Base-by-base conservation (phyloP, 78 protist species). In the Planoprotostelium fungivorum region DNA sequence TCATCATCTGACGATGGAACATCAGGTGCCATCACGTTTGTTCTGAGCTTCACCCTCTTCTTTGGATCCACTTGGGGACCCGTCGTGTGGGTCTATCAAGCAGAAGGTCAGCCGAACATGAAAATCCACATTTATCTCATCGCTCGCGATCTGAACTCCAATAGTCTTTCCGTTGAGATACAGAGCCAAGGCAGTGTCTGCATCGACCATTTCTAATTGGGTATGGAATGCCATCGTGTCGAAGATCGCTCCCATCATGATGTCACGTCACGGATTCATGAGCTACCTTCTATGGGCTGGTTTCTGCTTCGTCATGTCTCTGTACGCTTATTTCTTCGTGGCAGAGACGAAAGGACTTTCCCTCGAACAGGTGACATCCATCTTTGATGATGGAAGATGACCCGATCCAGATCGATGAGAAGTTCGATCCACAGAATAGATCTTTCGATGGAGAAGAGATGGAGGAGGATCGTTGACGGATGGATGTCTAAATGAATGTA, bases 151-250 rank as follows among this genome's bases (percentile, higher is more conserved):
- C n/a, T n/a, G n/a, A n/a, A n/a, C n/a, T n/a, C n/a, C n/a, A n/a
- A n/a, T n/a, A 38, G 63, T 87, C 16, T 87, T 87, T 16, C 51
- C 51, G 29, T 73, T 87, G 89, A 87, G 89, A 87, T 34, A 87
- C 63, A 83, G 89, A 73, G 89, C 89, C 31, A 87, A 87, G 35
- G 89, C 86, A 29, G 86, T 87, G 51, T 83, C 86, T 87, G 35
- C 63, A 36, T 73, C 89, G 35, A 73, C 51, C 35, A 84, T 83
- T 36, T 84, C 63, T 38, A 87, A 87, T 16, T 87, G 89, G 89
- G 89, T 84, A 5, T 87, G 51, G 86, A 73, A 83, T 10, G 63
- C 63, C 10, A 23, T 87, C 16, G 89, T 87, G 35, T 73, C 89
- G 16, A 73, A 87, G 35, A 73, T 83, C 31, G 63, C 63, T 83